These are phyloP conservation scores for Brassica incana DNA, from an alignment of 345 rosid species.

Conservation along the genomic window DNA sequence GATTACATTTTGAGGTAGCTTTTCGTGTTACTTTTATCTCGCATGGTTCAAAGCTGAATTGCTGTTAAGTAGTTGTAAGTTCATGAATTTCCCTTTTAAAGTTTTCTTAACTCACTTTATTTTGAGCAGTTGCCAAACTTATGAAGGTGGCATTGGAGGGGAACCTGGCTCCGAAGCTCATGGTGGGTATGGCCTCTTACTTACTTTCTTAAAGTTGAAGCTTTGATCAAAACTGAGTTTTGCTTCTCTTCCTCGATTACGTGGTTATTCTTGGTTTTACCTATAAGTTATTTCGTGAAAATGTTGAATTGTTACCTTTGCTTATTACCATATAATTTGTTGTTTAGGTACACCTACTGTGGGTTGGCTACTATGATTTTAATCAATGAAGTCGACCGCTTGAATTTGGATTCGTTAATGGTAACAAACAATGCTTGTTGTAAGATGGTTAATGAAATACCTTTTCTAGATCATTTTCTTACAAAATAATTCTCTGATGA, in stretches of 20 bases:
- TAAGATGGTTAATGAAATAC: conserved; percentile 6
- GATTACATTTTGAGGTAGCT: conserved; percentile 84
- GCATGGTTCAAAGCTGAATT: background rate
- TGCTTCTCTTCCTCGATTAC: conserved; percentile 5
- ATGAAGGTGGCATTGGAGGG: conserved; percentile 97
- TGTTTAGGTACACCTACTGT: conserved; percentile 81
- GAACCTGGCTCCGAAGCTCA: conserved; percentile 99
- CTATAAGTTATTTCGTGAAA: background rate
- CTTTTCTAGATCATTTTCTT: conserved; percentile 1
- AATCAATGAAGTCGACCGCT: conserved; percentile 67
- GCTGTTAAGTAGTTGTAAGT: background rate
- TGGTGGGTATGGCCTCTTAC: conserved; percentile 80
- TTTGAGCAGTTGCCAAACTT: conserved; percentile 85
- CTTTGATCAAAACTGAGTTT: conserved; percentile 18
- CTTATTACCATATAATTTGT: conserved; percentile 29
- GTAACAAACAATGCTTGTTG: conserved; percentile 47
- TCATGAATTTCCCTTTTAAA: background rate
- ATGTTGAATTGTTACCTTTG: background rate
- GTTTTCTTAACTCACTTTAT: conserved; percentile 13
- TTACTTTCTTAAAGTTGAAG: conserved; percentile 20
- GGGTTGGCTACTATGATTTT: conserved; percentile 94
- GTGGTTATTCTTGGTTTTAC: background rate
- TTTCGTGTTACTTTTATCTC: conserved; percentile 20
- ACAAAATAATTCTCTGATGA: conserved; percentile 1
- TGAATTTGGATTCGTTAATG: conserved; percentile 67